A percentile compares a stretch with the other conserved stretches of the same genome.
Conservation (phyloP, 2,329 filamentous ascomycete genomes). For the Pseudogymnoascus sp. region DNA sequence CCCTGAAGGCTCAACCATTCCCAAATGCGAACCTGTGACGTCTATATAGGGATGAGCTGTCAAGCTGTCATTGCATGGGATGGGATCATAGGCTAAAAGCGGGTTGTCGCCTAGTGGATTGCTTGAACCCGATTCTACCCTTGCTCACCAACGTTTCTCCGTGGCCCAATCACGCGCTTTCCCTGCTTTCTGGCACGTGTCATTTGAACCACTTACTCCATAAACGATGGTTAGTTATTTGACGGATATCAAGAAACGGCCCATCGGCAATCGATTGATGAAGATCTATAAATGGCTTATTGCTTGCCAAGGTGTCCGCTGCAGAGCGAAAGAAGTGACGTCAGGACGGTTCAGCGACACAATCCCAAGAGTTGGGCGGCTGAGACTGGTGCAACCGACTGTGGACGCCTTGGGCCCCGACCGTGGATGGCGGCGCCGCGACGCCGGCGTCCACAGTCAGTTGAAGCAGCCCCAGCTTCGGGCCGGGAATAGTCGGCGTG, state of each 20-base stretch:
- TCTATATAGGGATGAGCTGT: background rate
- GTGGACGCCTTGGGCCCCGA: background rate
- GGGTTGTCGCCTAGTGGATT: background rate
- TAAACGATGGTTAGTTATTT: background rate
- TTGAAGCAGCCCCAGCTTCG: background rate
- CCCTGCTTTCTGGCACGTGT: background rate
- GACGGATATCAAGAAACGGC: background rate
- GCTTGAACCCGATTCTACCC: background rate
- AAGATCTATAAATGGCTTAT: background rate
- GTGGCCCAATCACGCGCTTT: background rate
- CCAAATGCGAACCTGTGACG: background rate
- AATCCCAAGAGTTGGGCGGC: background rate
- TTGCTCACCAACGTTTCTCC: background rate
- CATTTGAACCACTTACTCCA: background rate
- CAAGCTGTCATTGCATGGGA: background rate
- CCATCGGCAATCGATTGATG: background rate
- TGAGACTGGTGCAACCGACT: background rate
- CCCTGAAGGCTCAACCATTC: background rate
- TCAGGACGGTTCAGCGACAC: background rate
- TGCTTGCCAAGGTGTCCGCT: background rate
- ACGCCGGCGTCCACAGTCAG: background rate
- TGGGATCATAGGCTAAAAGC: background rate
- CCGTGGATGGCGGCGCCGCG: background rate
- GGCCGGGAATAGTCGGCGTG: background rate
- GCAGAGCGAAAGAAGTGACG: background rate